Evolutionary conservation across 305 asterid genomes (phyloP).

Genomic region (Fraxinus xanthoxyloides): DNA sequence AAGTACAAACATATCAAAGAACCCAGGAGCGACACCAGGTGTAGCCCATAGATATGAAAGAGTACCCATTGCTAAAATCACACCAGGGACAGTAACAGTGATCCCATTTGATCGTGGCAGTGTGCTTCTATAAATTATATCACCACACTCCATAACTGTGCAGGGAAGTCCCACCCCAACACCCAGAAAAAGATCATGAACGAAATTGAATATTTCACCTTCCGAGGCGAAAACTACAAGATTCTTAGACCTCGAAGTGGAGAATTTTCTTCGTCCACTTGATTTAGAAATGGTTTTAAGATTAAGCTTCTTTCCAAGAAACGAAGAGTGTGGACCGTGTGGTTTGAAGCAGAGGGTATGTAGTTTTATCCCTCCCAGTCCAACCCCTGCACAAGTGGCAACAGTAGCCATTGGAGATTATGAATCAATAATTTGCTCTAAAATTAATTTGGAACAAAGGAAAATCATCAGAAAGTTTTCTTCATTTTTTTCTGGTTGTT

Average conservation of each 20-base stretch:
- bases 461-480: slow-evolving; percentile 26
- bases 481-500: not conserved
- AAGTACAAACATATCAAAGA: slow-evolving; percentile 96
- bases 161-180: slow-evolving; percentile 99
- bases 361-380: slow-evolving; percentile 44
- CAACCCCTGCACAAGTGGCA: slow-evolving; percentile 49
- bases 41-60: slow-evolving; percentile 97
- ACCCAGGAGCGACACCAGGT: slow-evolving; percentile 98
- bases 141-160: slow-evolving; percentile 98
- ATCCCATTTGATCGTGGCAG: slow-evolving; percentile 72
- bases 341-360: slow-evolving; percentile 46
- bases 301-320: slow-evolving; percentile 57
- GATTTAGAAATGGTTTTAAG: slow-evolving; percentile 38
- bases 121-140: slow-evolving; percentile 86
- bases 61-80: slow-evolving; percentile 74
- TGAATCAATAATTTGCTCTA: not conserved
- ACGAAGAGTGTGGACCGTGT: slow-evolving; percentile 33
- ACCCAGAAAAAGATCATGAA: slow-evolving; percentile 67
- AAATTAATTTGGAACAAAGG: slow-evolving; percentile 1
- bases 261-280: slow-evolving; percentile 26
- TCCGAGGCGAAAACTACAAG: slow-evolving; percentile 41
- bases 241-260: slow-evolving; percentile 31
- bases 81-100: slow-evolving; percentile 79
- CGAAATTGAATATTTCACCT: slow-evolving; percentile 41
- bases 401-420: slow-evolving; percentile 52